These are phyloP conservation scores for Cucumis cinereus DNA, from an alignment of 306 rosid species.

Conservation along the genomic window DNA sequence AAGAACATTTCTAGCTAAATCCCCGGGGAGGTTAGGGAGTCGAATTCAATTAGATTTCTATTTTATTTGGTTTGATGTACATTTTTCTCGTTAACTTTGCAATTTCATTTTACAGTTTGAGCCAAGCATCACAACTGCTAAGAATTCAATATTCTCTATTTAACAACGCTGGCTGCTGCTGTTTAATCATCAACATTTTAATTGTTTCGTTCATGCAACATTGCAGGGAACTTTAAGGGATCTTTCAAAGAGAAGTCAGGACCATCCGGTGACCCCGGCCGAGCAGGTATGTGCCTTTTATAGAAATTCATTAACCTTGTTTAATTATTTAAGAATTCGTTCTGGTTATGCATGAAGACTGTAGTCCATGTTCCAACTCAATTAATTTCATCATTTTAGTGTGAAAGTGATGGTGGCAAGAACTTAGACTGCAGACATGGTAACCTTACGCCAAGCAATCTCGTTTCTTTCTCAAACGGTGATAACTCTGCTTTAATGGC, in stretches of 20 bases:
- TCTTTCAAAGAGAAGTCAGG: conserved; percentile 63
- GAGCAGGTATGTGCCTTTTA: conserved; percentile 35
- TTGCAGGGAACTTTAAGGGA: conserved; percentile 78
- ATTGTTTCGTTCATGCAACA: background rate
- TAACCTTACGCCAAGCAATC: conserved; percentile 24
- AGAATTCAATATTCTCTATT: background rate
- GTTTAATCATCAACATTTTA: background rate
- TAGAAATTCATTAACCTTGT: background rate
- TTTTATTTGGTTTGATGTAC: background rate
- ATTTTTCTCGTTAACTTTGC: background rate
- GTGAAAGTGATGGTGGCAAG: conserved; percentile 43
- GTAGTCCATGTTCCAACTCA: background rate
- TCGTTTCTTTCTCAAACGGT: conserved; percentile 35
- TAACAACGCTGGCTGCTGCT: background rate
- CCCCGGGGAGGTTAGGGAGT: background rate
- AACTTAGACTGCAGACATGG: conserved; percentile 34
- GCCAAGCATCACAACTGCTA: background rate
- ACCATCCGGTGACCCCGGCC: conserved; percentile 26
- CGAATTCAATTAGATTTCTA: background rate
- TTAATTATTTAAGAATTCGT: background rate
- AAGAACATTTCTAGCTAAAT: background rate
- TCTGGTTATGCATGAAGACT: background rate
- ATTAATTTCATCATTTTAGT: conserved; percentile 28
- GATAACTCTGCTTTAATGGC: conserved; percentile 46
- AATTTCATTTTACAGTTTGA: background rate